Evolutionary conservation across 1,139 yeast genomes (phyloP).

Genomic region (Lodderomyces parapsilosis): DNA sequence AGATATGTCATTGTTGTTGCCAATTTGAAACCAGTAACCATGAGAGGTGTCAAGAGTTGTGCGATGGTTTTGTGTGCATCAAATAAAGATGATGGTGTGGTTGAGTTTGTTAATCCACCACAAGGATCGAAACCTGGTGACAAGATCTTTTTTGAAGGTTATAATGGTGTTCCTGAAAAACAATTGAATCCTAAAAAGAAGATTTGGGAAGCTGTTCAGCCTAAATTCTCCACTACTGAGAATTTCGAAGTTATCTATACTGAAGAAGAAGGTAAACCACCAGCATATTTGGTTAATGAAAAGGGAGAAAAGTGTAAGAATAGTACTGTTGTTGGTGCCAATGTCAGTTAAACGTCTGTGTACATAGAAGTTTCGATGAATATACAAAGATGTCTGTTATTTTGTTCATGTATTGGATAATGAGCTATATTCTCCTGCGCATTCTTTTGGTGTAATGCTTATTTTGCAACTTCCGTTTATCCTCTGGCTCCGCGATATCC

Average conservation of each 20-base stretch:
- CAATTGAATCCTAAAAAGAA: constrained; percentile 98
- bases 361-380: too few relatives aligned
- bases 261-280: constrained; percentile 77
- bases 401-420: too few relatives aligned
- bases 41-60: constrained; percentile 86
- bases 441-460: too few relatives aligned
- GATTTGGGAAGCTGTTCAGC: constrained; percentile 95
- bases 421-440: too few relatives aligned
- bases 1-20: constrained; percentile 54
- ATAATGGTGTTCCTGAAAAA: constrained; percentile 83
- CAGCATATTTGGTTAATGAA: constrained; percentile 73
- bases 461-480: too few relatives aligned
- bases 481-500: too few relatives aligned
- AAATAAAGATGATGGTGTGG: constrained; percentile 50
- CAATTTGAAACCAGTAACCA: constrained; percentile 63
- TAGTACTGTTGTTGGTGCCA: constrained; percentile 63
- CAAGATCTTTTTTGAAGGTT: constrained; percentile 91
- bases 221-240: constrained; percentile 79
- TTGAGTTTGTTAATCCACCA: constrained; percentile 95
- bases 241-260: constrained; percentile 76
- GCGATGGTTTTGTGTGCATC: constrained; percentile 99
- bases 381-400: too few relatives aligned
- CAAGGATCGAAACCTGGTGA: constrained; percentile 95
- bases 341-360: constrained; percentile 53
- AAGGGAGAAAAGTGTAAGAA: constrained; percentile 74